Base-by-base conservation (phyloP, 306 rosid species). In the Medicago ruthenica region DNA sequence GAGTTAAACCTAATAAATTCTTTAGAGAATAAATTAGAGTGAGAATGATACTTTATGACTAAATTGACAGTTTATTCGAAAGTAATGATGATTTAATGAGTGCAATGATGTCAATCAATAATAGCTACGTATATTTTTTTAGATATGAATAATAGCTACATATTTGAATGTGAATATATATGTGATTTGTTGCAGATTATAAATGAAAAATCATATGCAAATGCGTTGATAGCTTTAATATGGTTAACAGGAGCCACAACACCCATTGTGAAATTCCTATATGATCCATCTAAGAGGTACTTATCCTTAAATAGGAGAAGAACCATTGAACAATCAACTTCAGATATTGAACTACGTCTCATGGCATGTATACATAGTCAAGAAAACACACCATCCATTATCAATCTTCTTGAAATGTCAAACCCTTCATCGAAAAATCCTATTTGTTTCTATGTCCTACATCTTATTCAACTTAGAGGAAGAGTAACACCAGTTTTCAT, bases 211-310 rank as follows among this genome's bases (percentile, higher is more conserved):
- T 39, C 87, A 8, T 84, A 67, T 31, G 65, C 83, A 16, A 60
- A 85, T 50, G 72, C 80, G 76, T 15, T 80, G 8, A n/a, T 91
- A 4, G 44, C 94, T 14, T 41, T 82, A 10, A 1, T 87, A 39
- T 13, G 86, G 70, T 1, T 78, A 6, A 89, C 92, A 4, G 88
- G 80, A 75, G 61, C 37, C 4, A 40, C 80, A 27, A 67, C 74
- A 0, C 95, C 92, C 0, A 0, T 80, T 6, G 84, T 83, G 39
- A 89, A 86, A 67, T 17, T 45, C 13, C 50, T 89, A 34, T 86
- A 89, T 73, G 83, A 85, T 9, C 97, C 94, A 34, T 85, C 92
- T 1, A 82, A 82, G 73, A 80, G 68, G 14, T 85, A 91, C 81
- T 63, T 16, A 36, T 53, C 84, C 17, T 8, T 16, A 20, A 80